Conservation (phyloP, 371 early-diverging fungal genomes). For the Mortierella sp. region DNA sequence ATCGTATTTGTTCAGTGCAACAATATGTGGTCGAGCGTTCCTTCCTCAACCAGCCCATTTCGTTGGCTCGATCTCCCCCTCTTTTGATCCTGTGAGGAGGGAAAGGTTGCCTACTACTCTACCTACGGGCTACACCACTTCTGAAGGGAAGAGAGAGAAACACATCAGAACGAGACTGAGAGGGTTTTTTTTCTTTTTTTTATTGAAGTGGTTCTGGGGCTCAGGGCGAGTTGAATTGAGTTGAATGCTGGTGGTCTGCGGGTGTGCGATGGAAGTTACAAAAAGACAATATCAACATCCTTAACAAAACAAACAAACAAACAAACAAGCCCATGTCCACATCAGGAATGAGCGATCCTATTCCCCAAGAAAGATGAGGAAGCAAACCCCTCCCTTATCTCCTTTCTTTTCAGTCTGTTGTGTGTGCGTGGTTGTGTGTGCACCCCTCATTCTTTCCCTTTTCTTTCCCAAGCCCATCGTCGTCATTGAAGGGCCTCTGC, state of each 20-base stretch:
- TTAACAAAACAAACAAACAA: not conserved
- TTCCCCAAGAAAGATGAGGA: not conserved
- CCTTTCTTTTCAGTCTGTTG: not conserved
- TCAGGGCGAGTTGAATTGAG: no score
- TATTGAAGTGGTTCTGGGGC: not conserved
- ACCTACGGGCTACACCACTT: not conserved
- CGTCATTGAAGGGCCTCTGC: not conserved
- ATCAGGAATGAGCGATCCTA: constrained; percentile 6
- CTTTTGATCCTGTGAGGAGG: not conserved
- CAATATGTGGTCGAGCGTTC: not conserved
- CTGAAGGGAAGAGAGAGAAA: not conserved
- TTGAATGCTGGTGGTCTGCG: not conserved
- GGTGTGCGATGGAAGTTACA: not conserved
- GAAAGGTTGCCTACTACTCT: not conserved
- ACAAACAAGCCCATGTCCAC: not conserved
- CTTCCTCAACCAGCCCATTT: not conserved
- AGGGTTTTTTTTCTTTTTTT: no score
- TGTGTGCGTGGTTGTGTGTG: no score
- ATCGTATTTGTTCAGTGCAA: not conserved
- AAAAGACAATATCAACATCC: no score
- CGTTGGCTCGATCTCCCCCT: not conserved
- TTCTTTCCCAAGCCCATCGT: not conserved
- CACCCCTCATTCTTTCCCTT: not conserved
- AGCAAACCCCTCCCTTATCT: not conserved
- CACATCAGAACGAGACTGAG: not conserved